Base-by-base conservation (phyloP, 108 stramenopile genomes). In the Discostella stelligeroides region DNA sequence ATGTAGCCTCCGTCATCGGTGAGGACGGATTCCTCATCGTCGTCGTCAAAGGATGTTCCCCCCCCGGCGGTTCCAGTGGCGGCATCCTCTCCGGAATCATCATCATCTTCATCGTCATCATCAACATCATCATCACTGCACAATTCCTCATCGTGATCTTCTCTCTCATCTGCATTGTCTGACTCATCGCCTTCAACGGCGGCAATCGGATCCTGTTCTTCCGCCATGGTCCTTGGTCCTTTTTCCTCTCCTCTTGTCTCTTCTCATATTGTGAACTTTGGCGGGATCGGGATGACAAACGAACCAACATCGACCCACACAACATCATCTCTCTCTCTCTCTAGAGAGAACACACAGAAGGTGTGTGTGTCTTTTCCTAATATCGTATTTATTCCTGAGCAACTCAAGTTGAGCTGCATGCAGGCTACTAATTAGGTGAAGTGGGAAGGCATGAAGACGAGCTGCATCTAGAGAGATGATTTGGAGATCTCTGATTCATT, bases 1-100 rank as follows among this genome's bases (percentile, higher is more conserved):
- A 83, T 39, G 58, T 82, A 71, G 60, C 80, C 87, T 14, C 82
- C 80, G 53, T 86, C 86, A 14, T 72, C 69, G n/a, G 75, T 66
- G 27, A 77, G 65, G 29, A 78, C 39, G 23, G 75, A 82, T 15
- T 73, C 77, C 15, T 73, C 80, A 5, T 70, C 86, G 42, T 80
- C 77, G 23, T 73, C 80, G 7, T 70, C 75, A 39, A 80, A 73
- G 12, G 78, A 65, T 40, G 51, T 46, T 34, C 5, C 6, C 34
- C 34, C 34, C 3, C 34, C 34, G 6, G 34, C 34, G 34, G 34
- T 34, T 23, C 51, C 25, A 21, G 45, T 53, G 34, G 75, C 68
- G 14, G 80, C 86, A 2, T 81, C 84, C 9, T 83, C 81, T 20
- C 24, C 60, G 4, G 58, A 38, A 27, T 74, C 63, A 42, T 53